Percentiles rank a stretch among this genome's conserved stretches.
These are phyloP conservation scores for Talaromyces adpressus DNA, from an alignment of 495 filamentous ascomycete species.

Conservation along the genomic window DNA sequence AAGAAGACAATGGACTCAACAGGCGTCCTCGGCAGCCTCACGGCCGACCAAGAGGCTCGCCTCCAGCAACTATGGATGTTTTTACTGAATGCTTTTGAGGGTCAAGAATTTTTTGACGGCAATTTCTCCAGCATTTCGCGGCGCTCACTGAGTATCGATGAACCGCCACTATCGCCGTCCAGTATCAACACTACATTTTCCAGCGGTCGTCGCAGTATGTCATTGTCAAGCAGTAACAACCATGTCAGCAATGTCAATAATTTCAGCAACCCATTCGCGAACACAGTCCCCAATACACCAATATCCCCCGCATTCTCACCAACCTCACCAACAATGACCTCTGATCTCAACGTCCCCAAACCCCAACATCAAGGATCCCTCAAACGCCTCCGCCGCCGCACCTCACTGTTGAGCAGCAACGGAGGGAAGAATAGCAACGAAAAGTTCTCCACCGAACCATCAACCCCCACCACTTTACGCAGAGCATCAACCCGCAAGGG, in stretches of 20 bases:
- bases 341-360: neutral
- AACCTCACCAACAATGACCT: neutral
- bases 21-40: slow-evolving; percentile 79
- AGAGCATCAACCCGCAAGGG: slow-evolving; percentile 6
- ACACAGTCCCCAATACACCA: neutral
- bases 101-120: slow-evolving; percentile 18
- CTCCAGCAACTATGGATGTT: slow-evolving; percentile 75
- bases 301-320: slow-evolving; percentile 8
- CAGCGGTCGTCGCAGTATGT: slow-evolving; percentile 25
- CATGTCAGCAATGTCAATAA: neutral
- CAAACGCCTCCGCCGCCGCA: slow-evolving; percentile 12
- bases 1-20: slow-evolving; percentile 22
- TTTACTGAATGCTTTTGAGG: slow-evolving; percentile 66
- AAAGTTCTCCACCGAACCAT: neutral
- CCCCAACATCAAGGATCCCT: slow-evolving; percentile 10
- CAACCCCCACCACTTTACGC: neutral
- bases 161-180: slow-evolving; percentile 49
- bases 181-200: slow-evolving; percentile 58
- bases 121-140: slow-evolving; percentile 13
- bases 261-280: neutral
- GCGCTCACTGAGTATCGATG: slow-evolving; percentile 17
- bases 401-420: slow-evolving; percentile 14
- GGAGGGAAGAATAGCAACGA: neutral
- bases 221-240: slow-evolving; percentile 64
- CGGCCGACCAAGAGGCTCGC: slow-evolving; percentile 73